Percentiles rank a stretch among this genome's conserved stretches.
These are phyloP conservation scores for Phascolomyces articulosus DNA, from an alignment of 371 early-diverging fungal genomes.

Conservation along the genomic window DNA sequence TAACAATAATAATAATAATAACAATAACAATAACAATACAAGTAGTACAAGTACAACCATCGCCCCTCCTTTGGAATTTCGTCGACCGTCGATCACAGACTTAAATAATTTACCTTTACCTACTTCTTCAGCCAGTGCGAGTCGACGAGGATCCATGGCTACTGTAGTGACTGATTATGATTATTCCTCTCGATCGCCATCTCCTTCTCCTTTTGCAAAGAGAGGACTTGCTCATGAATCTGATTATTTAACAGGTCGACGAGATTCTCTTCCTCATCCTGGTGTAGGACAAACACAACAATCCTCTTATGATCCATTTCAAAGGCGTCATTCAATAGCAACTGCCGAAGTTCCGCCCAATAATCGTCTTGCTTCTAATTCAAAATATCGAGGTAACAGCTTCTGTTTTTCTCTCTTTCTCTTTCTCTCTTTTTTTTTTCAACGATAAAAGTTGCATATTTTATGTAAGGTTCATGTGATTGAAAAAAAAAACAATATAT, in stretches of 20 bases:
- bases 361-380: conserved; percentile 13
- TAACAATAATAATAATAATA: conserved; percentile 7
- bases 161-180: conserved; percentile 40
- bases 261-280: conserved; percentile 49
- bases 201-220: conserved; percentile 31
- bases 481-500: neutral
- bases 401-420: neutral
- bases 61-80: conserved; percentile 21
- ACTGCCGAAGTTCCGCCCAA: conserved; percentile 34
- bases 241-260: conserved; percentile 8
- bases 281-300: conserved; percentile 20
- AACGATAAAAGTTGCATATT: too few relatives aligned
- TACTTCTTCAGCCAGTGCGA: conserved; percentile 26
- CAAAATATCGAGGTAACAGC: conserved; percentile 38
- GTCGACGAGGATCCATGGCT: conserved; percentile 45
- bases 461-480: too few relatives aligned
- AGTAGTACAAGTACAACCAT: neutral
- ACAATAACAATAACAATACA: conserved; percentile 3
- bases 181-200: conserved; percentile 44
- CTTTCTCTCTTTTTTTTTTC: neutral
- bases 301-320: conserved; percentile 43
- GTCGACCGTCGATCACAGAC: conserved; percentile 42
- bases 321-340: conserved; percentile 63
- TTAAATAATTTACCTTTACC: conserved; percentile 32
- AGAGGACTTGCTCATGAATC: neutral